Evolutionary conservation across 1,139 yeast genomes (phyloP).

Genomic region (Scheffersomyces segobiensis): DNA sequence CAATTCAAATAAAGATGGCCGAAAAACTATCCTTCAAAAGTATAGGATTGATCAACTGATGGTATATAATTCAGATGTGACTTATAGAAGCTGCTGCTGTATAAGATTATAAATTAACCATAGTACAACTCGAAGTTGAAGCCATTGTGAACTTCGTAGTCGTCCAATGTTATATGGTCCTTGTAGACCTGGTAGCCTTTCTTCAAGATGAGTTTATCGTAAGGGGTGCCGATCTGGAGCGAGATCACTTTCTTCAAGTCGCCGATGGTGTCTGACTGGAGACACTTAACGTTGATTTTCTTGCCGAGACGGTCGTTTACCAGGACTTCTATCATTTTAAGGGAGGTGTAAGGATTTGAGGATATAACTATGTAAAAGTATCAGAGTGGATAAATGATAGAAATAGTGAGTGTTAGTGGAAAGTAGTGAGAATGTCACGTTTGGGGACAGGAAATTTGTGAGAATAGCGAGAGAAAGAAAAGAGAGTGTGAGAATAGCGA

Average conservation of each 20-base stretch:
- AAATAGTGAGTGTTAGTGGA: too few species aligned
- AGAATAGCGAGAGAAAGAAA: too few species aligned
- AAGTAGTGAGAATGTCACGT: too few species aligned
- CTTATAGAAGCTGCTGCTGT: neutral
- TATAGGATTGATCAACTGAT: neutral
- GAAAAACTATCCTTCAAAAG: neutral
- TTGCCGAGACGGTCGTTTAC: slow-evolving; percentile 65
- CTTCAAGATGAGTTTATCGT: slow-evolving; percentile 64
- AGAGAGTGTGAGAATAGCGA: too few species aligned
- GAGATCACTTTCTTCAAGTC: slow-evolving; percentile 86
- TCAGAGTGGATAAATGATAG: neutral
- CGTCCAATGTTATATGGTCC: slow-evolving; percentile 87
- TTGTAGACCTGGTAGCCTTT: slow-evolving; percentile 81
- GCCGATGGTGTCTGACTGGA: slow-evolving; percentile 84
- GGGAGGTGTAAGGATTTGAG: neutral
- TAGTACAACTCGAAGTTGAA: slow-evolving; percentile 83
- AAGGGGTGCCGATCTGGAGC: slow-evolving; percentile 75
- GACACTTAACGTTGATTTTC: slow-evolving; percentile 82
- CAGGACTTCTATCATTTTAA: slow-evolving; percentile 15
- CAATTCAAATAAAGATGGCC: neutral
- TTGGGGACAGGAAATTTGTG: too few species aligned
- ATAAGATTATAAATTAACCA: slow-evolving; percentile 26
- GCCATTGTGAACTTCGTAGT: slow-evolving; percentile 91
- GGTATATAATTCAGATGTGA: neutral
- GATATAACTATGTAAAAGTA: neutral